A percentile compares a stretch with the other conserved stretches of the same genome.
phyloP scores from a whole-genome alignment of 129 eudicot genomes.

The Pittosporum tobira region DNA sequence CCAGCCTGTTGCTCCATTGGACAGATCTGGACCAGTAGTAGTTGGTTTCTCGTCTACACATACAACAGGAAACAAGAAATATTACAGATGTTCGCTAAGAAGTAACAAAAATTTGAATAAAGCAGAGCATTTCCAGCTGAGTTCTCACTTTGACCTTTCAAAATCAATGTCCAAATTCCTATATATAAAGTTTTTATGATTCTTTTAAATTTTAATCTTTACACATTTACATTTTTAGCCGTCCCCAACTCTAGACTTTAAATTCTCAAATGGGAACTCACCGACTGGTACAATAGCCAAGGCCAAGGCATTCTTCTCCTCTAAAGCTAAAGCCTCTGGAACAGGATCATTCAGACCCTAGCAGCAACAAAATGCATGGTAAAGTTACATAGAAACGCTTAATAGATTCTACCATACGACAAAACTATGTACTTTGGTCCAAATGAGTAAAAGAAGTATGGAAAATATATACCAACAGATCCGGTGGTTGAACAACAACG shows the following conservation, averaged over 20 bases:
- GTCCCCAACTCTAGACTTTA: not conserved
- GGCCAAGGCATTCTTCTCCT: constrained; percentile 85
- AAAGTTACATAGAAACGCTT: constrained; percentile 9
- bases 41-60: constrained; percentile 39
- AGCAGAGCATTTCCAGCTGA: not conserved
- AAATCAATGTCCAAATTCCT: too few species aligned
- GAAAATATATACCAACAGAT: constrained; percentile 64
- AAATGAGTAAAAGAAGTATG: not conserved
- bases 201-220: too few species aligned
- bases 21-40: constrained; percentile 32
- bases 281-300: constrained; percentile 89
- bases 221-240: not conserved
- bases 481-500: constrained; percentile 52
- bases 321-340: constrained; percentile 65
- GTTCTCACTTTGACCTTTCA: too few species aligned
- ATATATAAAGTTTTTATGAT: too few species aligned
- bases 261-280: constrained; percentile 25
- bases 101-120: not conserved
- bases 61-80: not conserved
- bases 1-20: constrained; percentile 76
- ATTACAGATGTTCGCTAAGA: not conserved
- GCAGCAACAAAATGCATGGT: constrained; percentile 11
- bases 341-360: constrained; percentile 69
- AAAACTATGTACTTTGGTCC: not conserved
- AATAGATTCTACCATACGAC: not conserved